These are phyloP conservation scores for Sugiyamaella neomexicana DNA, from an alignment of 1,139 yeast genomes.

Conservation along the genomic window DNA sequence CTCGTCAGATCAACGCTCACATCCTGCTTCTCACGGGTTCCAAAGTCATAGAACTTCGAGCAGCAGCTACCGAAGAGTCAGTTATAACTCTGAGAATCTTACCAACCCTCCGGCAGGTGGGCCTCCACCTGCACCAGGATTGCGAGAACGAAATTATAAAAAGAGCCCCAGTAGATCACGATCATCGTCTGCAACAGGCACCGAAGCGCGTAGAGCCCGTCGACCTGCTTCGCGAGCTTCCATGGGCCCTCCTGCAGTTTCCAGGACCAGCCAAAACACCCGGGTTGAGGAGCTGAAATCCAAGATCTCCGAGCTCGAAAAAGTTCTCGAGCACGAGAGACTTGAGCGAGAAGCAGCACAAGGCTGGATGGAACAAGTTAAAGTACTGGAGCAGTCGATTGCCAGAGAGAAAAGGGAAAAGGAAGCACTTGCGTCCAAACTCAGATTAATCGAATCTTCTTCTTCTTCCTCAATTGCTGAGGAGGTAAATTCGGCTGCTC, in stretches of 20 bases:
- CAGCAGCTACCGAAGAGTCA: constrained; percentile 13
- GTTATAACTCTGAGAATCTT: constrained; percentile 11
- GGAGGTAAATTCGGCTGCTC: neutral
- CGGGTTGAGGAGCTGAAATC: constrained; percentile 37
- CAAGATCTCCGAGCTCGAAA: constrained; percentile 37
- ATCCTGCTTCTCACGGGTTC: constrained; percentile 4
- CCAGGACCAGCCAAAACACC: constrained; percentile 16
- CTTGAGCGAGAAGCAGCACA: constrained; percentile 33
- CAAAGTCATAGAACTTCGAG: constrained; percentile 6
- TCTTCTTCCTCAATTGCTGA: neutral
- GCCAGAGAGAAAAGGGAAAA: constrained; percentile 30
- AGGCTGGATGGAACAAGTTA: constrained; percentile 30
- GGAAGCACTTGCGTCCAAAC: constrained; percentile 24
- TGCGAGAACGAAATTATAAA: constrained; percentile 4
- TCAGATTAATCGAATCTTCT: constrained; percentile 10
- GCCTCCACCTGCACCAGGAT: constrained; percentile 23
- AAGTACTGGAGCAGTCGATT: constrained; percentile 30
- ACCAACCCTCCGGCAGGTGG: constrained; percentile 18
- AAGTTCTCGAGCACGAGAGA: constrained; percentile 34
- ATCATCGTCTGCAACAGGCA: constrained; percentile 9
- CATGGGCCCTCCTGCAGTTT: constrained; percentile 16
- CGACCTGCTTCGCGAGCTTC: constrained; percentile 27
- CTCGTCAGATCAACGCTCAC: constrained; percentile 13
- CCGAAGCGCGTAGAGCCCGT: constrained; percentile 16
- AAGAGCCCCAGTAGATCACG: constrained; percentile 15